Base-by-base conservation (phyloP, 495 filamentous ascomycete species). In the Hypomontagnella submonticulosa region DNA sequence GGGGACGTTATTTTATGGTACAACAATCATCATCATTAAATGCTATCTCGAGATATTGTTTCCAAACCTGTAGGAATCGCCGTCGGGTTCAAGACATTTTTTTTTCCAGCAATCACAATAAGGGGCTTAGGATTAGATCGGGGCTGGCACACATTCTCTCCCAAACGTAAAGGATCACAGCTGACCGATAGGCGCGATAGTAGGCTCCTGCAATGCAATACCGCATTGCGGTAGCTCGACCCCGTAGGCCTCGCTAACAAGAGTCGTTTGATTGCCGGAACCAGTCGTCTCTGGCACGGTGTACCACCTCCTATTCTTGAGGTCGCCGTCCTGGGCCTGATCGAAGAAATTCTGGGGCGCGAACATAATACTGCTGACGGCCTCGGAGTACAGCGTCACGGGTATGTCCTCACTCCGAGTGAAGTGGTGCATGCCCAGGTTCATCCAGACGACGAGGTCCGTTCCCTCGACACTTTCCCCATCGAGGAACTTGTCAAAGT, bases 351-450 rank as follows among this genome's bases (percentile, higher is more conserved):
- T 85, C 58, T 79, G 73, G 13, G 81, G 82, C 57, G 76, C 75
- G 57, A 83, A 76, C 42, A 79, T 69, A 15, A 85, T 71, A 42
- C 73, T 76, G 9, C 74, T 79, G 15, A 79, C 76, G 0, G 81
- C 79, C 44, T 79, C 77, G 8, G 77, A 79, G 67, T 78, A 79
- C 13, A 85, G 69, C 0, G 82, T 84, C 48, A 83, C 83, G 12
- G 85, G 85, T 0, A 87, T 48, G 53, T 86, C 85, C 49, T 78
- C 82, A 15, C 81, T 76, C 43, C 82, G 77, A 1, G 85, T 84
- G 27, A 84, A 76, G 60, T 88, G 85, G 67, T 86, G 84, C 77
- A 83, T 85, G 33, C 84, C 85, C n/a, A 87, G 72, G 65, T 84
- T 86, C 56, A 83, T 76, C 75, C 75, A 79, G 5, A 77, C 47